These are phyloP conservation scores for Metschnikowia hibisci DNA, from an alignment of 805 yeast species.

Conservation along the genomic window DNA sequence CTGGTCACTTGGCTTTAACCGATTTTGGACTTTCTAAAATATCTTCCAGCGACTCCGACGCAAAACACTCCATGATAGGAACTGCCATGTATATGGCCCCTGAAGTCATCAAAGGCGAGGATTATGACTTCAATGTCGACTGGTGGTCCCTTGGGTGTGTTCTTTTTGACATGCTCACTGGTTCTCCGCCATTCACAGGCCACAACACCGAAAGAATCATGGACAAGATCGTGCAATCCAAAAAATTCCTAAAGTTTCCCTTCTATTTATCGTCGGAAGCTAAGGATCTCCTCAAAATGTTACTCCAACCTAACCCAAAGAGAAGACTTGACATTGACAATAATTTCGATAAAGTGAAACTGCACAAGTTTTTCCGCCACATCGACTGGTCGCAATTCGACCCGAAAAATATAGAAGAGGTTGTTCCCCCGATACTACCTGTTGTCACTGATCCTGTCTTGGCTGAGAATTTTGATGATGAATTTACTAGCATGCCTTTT, in stretches of 20 bases:
- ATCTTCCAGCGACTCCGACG: constrained; percentile 32
- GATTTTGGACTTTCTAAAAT: constrained; percentile 44
- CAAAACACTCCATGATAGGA: constrained; percentile 57
- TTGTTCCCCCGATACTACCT: constrained; percentile 78
- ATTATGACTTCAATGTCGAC: constrained; percentile 76
- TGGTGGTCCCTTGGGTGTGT: constrained; percentile 94
- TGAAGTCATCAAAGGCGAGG: constrained; percentile 73
- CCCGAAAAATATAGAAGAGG: constrained; percentile 37
- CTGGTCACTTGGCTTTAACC: constrained; percentile 41
- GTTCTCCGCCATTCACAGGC: constrained; percentile 87
- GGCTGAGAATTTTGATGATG: constrained; percentile 82
- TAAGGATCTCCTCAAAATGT: constrained; percentile 63
- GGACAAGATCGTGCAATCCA: constrained; percentile 65
- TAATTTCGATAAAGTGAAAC: constrained; percentile 49
- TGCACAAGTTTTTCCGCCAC: constrained; percentile 73
- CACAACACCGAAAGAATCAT: constrained; percentile 69
- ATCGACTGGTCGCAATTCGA: constrained; percentile 64
- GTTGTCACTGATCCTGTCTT: constrained; percentile 72
- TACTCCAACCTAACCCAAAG: constrained; percentile 64
- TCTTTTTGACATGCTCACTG: constrained; percentile 73
- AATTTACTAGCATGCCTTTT: constrained; percentile 68
- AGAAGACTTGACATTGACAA: constrained; percentile 56
- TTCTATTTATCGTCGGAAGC: constrained; percentile 76
- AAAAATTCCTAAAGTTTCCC: constrained; percentile 60
- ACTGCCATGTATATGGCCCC: constrained; percentile 91